Conservation (phyloP, 1,284 basidiomycete species). For the Trichosporon sp. region DNA sequence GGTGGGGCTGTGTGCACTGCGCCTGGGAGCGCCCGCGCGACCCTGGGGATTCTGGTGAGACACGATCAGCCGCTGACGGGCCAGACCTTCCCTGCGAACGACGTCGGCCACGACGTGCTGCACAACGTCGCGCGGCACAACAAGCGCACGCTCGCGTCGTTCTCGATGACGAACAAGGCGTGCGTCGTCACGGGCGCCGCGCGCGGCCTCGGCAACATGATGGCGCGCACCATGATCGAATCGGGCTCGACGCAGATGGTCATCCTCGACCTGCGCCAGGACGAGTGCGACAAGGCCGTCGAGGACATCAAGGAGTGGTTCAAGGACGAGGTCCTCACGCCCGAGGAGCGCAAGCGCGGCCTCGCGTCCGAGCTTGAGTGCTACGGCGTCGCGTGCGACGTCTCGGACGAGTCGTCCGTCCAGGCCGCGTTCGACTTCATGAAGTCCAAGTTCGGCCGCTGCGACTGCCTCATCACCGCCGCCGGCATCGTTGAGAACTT, state of each 20-base stretch:
- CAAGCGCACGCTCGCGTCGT: constrained; percentile 37
- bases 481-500: constrained; percentile 92
- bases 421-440: constrained; percentile 65
- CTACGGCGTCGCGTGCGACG: constrained; percentile 79
- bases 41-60: neutral
- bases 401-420: constrained; percentile 75
- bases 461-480: constrained; percentile 66
- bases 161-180: constrained; percentile 59
- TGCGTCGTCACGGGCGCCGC: constrained; percentile 93
- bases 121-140: constrained; percentile 38
- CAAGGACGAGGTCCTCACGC: constrained; percentile 46
- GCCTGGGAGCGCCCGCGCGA: neutral
- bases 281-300: constrained; percentile 67
- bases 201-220: constrained; percentile 79
- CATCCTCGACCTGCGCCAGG: constrained; percentile 75
- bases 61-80: neutral
- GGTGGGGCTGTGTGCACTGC: neutral
- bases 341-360: constrained; percentile 50
- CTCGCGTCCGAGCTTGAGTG: constrained; percentile 63
- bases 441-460: constrained; percentile 64
- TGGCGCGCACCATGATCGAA: constrained; percentile 80
- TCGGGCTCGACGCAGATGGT: constrained; percentile 75
- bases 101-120: constrained; percentile 41
- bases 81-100: constrained; percentile 21
- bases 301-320: constrained; percentile 64